Percentiles rank a stretch among this genome's conserved stretches.
These are phyloP conservation scores for Cryptosporidium viatorum DNA, from an alignment of 169 alveolate species.

Conservation along the genomic window DNA sequence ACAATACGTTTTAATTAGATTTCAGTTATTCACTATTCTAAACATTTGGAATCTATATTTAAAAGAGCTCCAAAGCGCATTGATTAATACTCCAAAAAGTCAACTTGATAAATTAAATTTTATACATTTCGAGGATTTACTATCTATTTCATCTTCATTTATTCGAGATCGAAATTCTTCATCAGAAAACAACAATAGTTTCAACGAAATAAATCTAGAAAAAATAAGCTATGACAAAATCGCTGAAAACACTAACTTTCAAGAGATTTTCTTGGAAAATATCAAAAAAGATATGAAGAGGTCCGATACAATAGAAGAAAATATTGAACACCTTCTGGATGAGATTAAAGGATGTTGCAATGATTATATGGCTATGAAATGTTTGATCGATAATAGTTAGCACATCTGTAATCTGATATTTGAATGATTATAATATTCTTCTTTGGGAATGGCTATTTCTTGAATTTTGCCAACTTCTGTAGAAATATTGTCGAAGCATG, in stretches of 20 bases:
- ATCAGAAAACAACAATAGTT: background rate
- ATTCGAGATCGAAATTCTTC: background rate
- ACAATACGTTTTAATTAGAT: conserved; percentile 11
- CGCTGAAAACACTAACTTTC: background rate
- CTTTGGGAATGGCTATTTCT: background rate
- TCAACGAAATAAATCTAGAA: background rate
- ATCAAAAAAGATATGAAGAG: conserved; percentile 40
- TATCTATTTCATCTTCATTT: background rate
- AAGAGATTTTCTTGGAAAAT: background rate
- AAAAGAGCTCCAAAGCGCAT: background rate
- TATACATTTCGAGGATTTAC: background rate
- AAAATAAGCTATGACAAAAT: background rate
- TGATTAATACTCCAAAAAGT: background rate
- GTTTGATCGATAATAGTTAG: background rate
- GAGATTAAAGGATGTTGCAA: conserved; percentile 8
- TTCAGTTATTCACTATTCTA: conserved; percentile 17
- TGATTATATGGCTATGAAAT: background rate
- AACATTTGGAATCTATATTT: conserved; percentile 32
- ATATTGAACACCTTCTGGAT: conserved; percentile 11
- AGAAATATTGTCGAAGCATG: conserved; percentile 20
- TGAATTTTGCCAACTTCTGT: background rate
- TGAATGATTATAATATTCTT: conserved; percentile 28
- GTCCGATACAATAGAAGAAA: conserved; percentile 61
- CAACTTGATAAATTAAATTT: background rate
- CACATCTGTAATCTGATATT: background rate